Evolutionary conservation across 1,139 yeast genomes (phyloP), one percentile per base, ranked within the genome.

Genomic region (Yamadazyma siamensis): DNA sequence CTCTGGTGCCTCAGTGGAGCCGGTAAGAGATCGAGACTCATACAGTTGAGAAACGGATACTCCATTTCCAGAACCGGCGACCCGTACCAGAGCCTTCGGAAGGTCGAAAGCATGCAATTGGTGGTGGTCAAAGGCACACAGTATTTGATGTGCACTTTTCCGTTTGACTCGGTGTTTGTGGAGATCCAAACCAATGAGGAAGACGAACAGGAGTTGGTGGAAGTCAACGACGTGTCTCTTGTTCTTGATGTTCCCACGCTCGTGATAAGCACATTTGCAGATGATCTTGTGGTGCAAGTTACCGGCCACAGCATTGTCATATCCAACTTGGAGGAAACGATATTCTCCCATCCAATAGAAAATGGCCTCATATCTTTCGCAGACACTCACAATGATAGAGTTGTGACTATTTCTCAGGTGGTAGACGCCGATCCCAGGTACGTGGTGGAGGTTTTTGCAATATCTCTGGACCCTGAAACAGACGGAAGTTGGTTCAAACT

Each of bases 1-100:
- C 38, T 74, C 1, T 75, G 76, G 75, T 59, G 70, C 3, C 52
- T 72, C 4, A 59, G 74, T 5, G 78, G 78, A 0, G 38, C 47
- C 3, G 67, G 65, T 0, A 59, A 59, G 26, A 47, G 63, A 28
- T 51, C 71, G 3, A 59, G 61, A 18, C 34, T 75, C 3, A 56
- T 65, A 2, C 68, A 63, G 11, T 42, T 75, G 5, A 52, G 65
- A 29, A 31, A 46, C 21, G 80, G 80, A 0, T 54, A 65, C 28
- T 26, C 43, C 5, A 65, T 65, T 1, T 35, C 46, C 4, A 50
- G 64, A 22, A 35, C 32, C 15, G 48, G 59, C 19, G 51, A 46
- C 17, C 41, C 59, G 0, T 62, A 57, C 38, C 59, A 54, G 9
- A 52, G 47, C 19, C 39, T 64, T 5, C 36, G 66, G 17, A 62